A percentile compares a stretch with the other conserved stretches of the same genome.
Conservation (phyloP, 2,329 filamentous ascomycete species). For the Parascedosporium putredinis region DNA sequence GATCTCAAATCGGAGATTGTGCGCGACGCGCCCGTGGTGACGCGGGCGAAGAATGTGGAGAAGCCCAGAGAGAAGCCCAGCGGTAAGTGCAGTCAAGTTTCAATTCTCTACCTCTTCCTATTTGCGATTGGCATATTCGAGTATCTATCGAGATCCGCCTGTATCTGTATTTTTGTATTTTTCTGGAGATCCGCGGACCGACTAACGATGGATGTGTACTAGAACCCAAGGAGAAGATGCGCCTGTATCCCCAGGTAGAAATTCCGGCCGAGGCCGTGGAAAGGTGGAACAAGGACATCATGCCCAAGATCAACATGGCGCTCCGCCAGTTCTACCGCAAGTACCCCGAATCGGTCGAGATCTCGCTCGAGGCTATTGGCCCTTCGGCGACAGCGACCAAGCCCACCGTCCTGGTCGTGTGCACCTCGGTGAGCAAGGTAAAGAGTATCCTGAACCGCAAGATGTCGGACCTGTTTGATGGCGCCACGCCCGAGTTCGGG, state of each 20-base stretch:
- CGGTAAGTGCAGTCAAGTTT: neutral
- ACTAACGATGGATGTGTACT: neutral
- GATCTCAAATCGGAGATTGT: neutral
- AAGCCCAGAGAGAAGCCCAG: neutral
- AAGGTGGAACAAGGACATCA: conserved; percentile 60
- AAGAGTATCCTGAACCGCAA: conserved; percentile 61
- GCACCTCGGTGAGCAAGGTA: conserved; percentile 63
- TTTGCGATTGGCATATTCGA: too few relatives aligned
- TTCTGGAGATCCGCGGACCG: too few relatives aligned
- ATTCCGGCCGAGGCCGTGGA: conserved; percentile 52
- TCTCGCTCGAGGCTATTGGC: conserved; percentile 66
- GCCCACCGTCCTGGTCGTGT: conserved; percentile 68
- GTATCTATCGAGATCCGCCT: too few relatives aligned
- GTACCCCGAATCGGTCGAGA: conserved; percentile 66
- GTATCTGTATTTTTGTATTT: too few relatives aligned
- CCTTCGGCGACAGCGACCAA: conserved; percentile 54
- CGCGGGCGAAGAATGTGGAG: neutral
- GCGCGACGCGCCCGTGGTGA: neutral
- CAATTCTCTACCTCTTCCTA: too few relatives aligned
- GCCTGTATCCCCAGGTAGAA: conserved; percentile 49
- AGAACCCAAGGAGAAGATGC: conserved; percentile 29
- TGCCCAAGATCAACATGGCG: conserved; percentile 63
- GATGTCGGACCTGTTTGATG: conserved; percentile 55
- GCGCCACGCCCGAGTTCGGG: conserved; percentile 42
- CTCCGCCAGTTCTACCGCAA: conserved; percentile 62